A percentile compares a stretch with the other conserved stretches of the same genome.
Conservation (phyloP, 1,284 basidiomycete species). For the Leucoagaricus sp. region DNA sequence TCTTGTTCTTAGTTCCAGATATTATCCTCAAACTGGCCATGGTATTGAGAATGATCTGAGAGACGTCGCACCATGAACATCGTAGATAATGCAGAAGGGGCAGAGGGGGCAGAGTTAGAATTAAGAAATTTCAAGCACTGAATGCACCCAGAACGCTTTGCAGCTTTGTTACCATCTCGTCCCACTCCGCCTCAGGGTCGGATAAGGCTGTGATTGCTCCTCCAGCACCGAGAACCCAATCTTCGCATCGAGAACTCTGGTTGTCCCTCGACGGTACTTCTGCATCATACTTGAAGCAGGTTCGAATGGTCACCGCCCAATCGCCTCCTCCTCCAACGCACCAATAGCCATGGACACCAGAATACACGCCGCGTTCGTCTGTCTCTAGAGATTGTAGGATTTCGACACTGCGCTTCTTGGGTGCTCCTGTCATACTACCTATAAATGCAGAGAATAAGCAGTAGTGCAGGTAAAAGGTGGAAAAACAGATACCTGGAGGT, state of each 20-base stretch:
- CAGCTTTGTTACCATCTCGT: constrained; percentile 91
- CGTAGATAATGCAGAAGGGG: no score
- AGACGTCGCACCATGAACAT: no score
- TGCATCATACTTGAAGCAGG: constrained; percentile 82
- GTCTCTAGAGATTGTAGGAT: constrained; percentile 85
- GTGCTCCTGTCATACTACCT: constrained; percentile 98
- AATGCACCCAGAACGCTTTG: constrained; percentile 79
- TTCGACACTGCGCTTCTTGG: constrained; percentile 92
- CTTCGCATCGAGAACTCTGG: constrained; percentile 47
- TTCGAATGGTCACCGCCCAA: constrained; percentile 96
- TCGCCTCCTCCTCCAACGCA: constrained; percentile 88
- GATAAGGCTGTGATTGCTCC: constrained; percentile 99
- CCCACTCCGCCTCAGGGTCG: constrained; percentile 87
- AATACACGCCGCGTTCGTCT: constrained; percentile 79
- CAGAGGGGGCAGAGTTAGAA: no score
- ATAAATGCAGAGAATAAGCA: constrained; percentile 10
- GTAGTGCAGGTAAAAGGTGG: neutral
- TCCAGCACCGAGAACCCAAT: constrained; percentile 86
- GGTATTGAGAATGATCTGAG: no score
- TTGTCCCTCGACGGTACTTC: neutral
- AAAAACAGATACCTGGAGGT: constrained; percentile 77
- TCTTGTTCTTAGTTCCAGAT: constrained; percentile 4
- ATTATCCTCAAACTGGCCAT: no score
- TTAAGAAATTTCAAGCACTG: no score
- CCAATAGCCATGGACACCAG: constrained; percentile 94